phyloP scores from a whole-genome alignment of 352 stramenopile species.

The Pythium scleroteichum region DNA sequence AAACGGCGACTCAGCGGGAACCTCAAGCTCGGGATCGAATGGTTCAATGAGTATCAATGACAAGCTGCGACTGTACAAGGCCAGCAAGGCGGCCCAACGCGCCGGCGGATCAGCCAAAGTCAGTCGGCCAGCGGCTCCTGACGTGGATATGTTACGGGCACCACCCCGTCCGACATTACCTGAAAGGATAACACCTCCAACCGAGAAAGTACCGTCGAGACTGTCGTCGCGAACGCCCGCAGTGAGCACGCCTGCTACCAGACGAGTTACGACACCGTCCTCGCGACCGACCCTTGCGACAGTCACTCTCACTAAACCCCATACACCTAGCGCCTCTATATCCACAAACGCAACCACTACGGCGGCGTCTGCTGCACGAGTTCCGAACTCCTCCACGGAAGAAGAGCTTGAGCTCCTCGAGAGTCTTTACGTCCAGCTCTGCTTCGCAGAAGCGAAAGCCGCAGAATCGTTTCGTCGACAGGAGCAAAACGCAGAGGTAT shows the following conservation, averaged over 20 bases:
- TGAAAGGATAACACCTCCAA: constrained; percentile 24
- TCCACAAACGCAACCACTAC: not conserved
- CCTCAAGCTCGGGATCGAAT: not conserved
- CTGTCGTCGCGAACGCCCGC: not conserved
- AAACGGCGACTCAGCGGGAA: constrained; percentile 2
- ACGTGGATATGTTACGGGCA: not conserved
- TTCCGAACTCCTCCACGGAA: constrained; percentile 10
- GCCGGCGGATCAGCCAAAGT: not conserved
- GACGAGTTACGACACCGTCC: constrained; percentile 13
- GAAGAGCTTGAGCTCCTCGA: constrained; percentile 56
- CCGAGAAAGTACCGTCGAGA: constrained; percentile 14
- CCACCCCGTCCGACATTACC: constrained; percentile 12
- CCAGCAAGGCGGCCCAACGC: constrained; percentile 32
- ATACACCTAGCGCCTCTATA: not conserved
- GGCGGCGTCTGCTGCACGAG: not conserved
- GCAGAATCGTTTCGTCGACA: constrained; percentile 41
- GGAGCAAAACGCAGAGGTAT: constrained; percentile 50
- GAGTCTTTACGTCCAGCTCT: constrained; percentile 52
- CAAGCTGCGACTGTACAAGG: constrained; percentile 44
- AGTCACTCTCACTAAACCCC: not conserved
- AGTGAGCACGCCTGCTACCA: constrained; percentile 11
- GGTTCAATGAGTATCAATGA: constrained; percentile 33
- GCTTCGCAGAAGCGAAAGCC: constrained; percentile 43
- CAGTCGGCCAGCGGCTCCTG: not conserved
- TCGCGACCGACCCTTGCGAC: constrained; percentile 14